These are phyloP conservation scores for Saturnispora zaruensis DNA, from an alignment of 805 yeast species.

Conservation along the genomic window DNA sequence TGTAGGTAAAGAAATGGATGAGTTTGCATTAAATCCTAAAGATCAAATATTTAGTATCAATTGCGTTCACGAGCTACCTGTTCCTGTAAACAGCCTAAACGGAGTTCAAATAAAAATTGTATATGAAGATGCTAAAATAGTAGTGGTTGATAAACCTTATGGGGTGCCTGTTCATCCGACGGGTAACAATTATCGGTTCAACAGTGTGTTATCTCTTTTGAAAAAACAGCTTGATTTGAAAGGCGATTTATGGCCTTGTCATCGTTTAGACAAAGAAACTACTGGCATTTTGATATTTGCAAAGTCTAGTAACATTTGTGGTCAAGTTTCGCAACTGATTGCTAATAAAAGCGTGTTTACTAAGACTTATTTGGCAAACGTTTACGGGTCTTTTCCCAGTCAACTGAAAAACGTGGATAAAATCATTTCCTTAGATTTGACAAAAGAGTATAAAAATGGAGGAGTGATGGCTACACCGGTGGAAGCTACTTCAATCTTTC, in stretches of 20 bases:
- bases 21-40: background rate
- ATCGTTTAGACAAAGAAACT: conserved; percentile 42
- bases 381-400: conserved; percentile 32
- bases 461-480: conserved; percentile 13
- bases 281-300: conserved; percentile 41
- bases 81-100: conserved; percentile 15
- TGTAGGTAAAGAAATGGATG: background rate
- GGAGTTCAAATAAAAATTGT: conserved; percentile 21
- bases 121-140: conserved; percentile 29
- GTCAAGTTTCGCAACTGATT: conserved; percentile 3
- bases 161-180: conserved; percentile 51
- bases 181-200: conserved; percentile 32
- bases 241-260: conserved; percentile 29
- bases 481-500: conserved; percentile 17
- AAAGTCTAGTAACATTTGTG: conserved; percentile 19
- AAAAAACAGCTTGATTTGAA: conserved; percentile 22
- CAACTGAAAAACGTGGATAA: conserved; percentile 24
- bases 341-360: conserved; percentile 13
- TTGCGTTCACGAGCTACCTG: conserved; percentile 42
- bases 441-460: conserved; percentile 19
- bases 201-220: conserved; percentile 37
- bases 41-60: conserved; percentile 2
- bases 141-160: conserved; percentile 43
- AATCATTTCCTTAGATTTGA: conserved; percentile 20
- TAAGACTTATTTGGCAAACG: conserved; percentile 39